Evolutionary conservation across 768 basidiomycete genomes (phyloP), one percentile per base, ranked within the genome.

Genomic region (Xerocomellus intermedius): DNA sequence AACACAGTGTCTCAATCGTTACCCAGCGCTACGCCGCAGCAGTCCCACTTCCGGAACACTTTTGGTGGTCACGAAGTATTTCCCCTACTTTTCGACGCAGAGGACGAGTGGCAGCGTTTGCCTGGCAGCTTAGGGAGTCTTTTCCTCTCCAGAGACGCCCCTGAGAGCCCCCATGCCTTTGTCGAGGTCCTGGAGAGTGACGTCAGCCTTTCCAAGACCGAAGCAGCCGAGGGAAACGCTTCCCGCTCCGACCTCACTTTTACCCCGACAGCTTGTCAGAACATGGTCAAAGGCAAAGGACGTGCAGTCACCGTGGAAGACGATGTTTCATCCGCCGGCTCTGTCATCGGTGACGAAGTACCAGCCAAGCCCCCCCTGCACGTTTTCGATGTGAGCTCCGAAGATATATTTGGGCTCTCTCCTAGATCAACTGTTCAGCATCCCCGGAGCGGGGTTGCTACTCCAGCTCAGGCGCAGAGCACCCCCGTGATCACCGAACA

Each of bases 41-140:
- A 75, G 32, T 42, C 69, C n/a, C 57, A 70, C 57, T 79, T 78
- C 56, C 82, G 85, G 57, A 84, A 88, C 64, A 85, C 83, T 1
- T 86, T 86, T 56, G 83, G 82, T 30, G 73, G 73, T 17, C 72
- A 72, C 42, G 72, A 77, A 24, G 74, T 78, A 38, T 73, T 79
- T 9, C 75, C 80, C 35, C 67, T 78, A 33, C 71, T 76, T 43
- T 74, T 78, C 38, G 79, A 79, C 24, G 65, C 74, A 44, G 82
- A 84, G 22, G 80, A 83, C 39, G 85, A 83, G 39, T 89, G 88
- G 89, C 83, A 87, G 63, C 74, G 73, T 43, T 74, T 87, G 30
- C 79, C 78, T 21, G 65, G 65, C 6, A 64, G 57, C 52, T 57
- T 80, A 14, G 74, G 74, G 30, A 78, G 74, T 24, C 64, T 83